Percentiles rank a stretch among this genome's conserved stretches.
Conservation (phyloP, 1,284 basidiomycete species). For the Austropuccinia psidii region DNA sequence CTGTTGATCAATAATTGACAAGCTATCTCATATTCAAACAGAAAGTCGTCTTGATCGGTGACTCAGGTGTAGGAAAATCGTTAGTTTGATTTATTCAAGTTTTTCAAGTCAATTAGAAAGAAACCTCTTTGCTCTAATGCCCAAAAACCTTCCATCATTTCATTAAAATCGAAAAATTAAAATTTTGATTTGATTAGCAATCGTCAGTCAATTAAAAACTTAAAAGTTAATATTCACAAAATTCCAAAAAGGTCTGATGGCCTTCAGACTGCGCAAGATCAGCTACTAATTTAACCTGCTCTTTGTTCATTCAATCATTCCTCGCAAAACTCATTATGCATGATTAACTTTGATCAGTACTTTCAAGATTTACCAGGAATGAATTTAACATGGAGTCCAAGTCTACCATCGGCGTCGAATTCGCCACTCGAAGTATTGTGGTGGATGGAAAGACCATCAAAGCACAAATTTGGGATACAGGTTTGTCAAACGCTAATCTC, state of each 20-base stretch:
- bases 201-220: too few species aligned
- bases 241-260: too few species aligned
- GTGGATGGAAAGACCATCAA: slow-evolving; percentile 97
- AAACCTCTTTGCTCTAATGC: too few species aligned
- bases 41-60: slow-evolving; percentile 93
- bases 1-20: neutral
- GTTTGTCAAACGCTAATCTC: slow-evolving; percentile 55
- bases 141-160: too few species aligned
- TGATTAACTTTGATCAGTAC: slow-evolving; percentile 47
- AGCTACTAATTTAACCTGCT: too few species aligned
- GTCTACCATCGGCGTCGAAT: slow-evolving; percentile 98
- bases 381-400: slow-evolving; percentile 99
- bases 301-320: neutral
- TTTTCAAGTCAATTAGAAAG: neutral
- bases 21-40: neutral
- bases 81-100: neutral
- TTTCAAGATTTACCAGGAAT: slow-evolving; percentile 92
- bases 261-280: too few species aligned
- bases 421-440: slow-evolving; percentile 88
- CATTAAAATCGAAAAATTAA: neutral
- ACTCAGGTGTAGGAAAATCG: slow-evolving; percentile 97
- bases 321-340: neutral
- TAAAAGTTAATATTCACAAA: too few species aligned
- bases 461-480: slow-evolving; percentile 99
- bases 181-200: neutral